These are phyloP conservation scores for Simmondsia chinensis DNA, from an alignment of 148 eudicot genomes.

Conservation along the genomic window DNA sequence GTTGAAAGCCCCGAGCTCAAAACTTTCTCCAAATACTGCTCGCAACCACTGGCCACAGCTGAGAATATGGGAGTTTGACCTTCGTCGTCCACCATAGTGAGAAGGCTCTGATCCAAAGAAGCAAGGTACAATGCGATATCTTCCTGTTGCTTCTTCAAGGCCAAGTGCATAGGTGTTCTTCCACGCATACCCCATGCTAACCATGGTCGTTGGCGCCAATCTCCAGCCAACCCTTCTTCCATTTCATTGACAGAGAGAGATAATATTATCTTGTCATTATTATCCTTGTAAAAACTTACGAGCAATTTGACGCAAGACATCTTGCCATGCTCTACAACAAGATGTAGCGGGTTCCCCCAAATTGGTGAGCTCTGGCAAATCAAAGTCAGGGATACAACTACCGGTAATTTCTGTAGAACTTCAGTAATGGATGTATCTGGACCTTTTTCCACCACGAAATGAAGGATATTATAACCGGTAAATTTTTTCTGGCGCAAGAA, in stretches of 20 bases:
- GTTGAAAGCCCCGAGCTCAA: background rate
- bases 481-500: no score
- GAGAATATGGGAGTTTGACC: background rate
- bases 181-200: background rate
- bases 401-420: background rate
- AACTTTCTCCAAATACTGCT: background rate
- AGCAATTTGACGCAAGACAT: background rate
- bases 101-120: background rate
- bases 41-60: background rate
- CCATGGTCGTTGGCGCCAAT: slow-evolving; percentile 5
- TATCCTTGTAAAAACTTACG: background rate
- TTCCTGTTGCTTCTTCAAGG: background rate
- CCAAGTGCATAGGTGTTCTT: background rate
- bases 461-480: slow-evolving; percentile 9
- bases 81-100: background rate
- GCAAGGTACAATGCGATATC: slow-evolving; percentile 6
- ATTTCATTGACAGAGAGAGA: background rate
- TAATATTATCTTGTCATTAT: background rate
- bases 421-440: background rate
- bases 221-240: background rate
- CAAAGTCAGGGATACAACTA: background rate
- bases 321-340: background rate
- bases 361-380: background rate
- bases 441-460: background rate
- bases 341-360: slow-evolving; percentile 3